These are phyloP conservation scores for Calonectria multiphialidica DNA, from an alignment of 2,329 filamentous ascomycete species.

Conservation along the genomic window DNA sequence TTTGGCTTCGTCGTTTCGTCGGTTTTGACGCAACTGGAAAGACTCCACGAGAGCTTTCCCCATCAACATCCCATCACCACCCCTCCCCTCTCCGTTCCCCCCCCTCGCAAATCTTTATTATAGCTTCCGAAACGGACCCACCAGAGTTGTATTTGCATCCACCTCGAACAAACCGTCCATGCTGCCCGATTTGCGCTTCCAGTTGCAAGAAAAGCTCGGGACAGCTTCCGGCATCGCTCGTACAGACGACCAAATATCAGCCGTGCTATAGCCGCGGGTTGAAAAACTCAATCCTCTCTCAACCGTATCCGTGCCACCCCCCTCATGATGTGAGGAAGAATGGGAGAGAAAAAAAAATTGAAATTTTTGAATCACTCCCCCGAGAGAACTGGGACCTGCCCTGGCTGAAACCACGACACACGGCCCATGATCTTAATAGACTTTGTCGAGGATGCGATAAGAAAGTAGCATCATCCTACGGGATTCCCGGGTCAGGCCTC, in stretches of 20 bases:
- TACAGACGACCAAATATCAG: not conserved
- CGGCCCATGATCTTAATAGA: not conserved
- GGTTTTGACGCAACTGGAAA: not conserved
- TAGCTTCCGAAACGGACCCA: not conserved
- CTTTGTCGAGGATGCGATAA: not conserved
- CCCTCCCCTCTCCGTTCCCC: too few relatives aligned
- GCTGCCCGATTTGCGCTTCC: not conserved
- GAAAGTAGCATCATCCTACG: not conserved
- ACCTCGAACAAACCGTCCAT: not conserved
- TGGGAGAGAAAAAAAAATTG: not conserved
- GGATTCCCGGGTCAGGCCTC: not conserved
- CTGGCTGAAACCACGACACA: not conserved
- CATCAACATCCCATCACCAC: too few relatives aligned
- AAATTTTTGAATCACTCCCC: not conserved
- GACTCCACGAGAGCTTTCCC: not conserved
- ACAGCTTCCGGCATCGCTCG: not conserved
- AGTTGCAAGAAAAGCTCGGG: not conserved
- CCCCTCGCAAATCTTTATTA: not conserved
- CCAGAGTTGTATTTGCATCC: not conserved
- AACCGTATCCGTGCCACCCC: not conserved
- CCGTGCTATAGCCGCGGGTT: not conserved
- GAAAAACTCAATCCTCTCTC: not conserved
- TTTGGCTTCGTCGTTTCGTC: not conserved
- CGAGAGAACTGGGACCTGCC: not conserved
- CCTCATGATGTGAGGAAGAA: not conserved